Percentiles rank a stretch among this genome's conserved stretches.
phyloP scores from a whole-genome alignment of 352 stramenopile genomes.

The Phytophthora uliginosa region DNA sequence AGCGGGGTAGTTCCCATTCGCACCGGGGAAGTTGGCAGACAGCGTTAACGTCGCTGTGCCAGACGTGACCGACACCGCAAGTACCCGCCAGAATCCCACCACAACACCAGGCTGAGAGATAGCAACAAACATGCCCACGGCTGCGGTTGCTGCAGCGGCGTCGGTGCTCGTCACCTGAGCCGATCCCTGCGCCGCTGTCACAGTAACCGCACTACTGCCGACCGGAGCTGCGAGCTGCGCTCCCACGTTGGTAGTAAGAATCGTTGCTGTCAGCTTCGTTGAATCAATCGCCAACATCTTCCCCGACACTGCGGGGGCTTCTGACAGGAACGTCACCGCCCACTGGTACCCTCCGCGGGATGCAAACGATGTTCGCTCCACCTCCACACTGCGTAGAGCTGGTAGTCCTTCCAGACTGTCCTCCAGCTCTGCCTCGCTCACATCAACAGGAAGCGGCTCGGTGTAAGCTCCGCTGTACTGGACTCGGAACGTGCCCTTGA shows the following conservation, averaged over 20 bases:
- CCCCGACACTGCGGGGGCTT: slow-evolving; percentile 50
- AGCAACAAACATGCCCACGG: slow-evolving; percentile 66
- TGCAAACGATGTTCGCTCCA: slow-evolving; percentile 62
- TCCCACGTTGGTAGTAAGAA: slow-evolving; percentile 51
- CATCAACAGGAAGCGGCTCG: slow-evolving; percentile 59
- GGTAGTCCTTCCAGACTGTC: slow-evolving; percentile 64
- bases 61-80: slow-evolving; percentile 34
- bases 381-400: slow-evolving; percentile 77
- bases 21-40: slow-evolving; percentile 49
- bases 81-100: slow-evolving; percentile 57
- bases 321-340: slow-evolving; percentile 81
- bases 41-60: slow-evolving; percentile 63
- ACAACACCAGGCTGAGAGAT: slow-evolving; percentile 48
- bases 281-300: slow-evolving; percentile 58
- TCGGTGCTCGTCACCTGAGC: slow-evolving; percentile 51
- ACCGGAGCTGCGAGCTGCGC: slow-evolving; percentile 52
- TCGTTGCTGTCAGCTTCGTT: slow-evolving; percentile 43
- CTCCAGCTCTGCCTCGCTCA: slow-evolving; percentile 74
- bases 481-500: slow-evolving; percentile 85
- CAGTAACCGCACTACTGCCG: slow-evolving; percentile 44
- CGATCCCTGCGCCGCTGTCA: slow-evolving; percentile 40
- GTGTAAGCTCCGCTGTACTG: slow-evolving; percentile 62
- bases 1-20: slow-evolving; percentile 46
- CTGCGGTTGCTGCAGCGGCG: slow-evolving; percentile 42
- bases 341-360: slow-evolving; percentile 73